Evolutionary conservation across 2,329 filamentous ascomycete species (phyloP), one percentile per base, ranked within the genome.

Genomic region (Epicoccum nigrum): DNA sequence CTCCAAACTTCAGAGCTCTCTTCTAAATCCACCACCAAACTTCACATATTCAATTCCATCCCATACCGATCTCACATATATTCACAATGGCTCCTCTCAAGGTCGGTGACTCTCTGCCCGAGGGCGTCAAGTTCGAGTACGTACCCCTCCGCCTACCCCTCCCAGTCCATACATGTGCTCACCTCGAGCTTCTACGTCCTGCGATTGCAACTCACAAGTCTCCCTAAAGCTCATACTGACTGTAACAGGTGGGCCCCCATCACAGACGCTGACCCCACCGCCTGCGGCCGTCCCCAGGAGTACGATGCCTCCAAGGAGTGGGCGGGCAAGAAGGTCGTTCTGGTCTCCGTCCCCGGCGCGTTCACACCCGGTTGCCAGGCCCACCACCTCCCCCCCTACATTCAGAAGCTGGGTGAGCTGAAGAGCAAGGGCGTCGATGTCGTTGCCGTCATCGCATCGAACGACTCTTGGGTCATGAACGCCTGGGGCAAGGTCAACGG

Each of bases 401-500:
- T 93, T 65, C 76, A 83, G 74, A 87, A 90, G 73, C 77, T 87
- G 62, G 79, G 83, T 45, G 80, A 87, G 69, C 81, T 95, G 75
- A 86, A 86, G 78, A 78, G 79, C 70, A 93, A 93, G 82, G 90
- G 89, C 65, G 88, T 95, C 62, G 91, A 96, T 75, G 76, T 88
- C 58, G 84, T 96, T 67, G 83, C 90, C 62, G 85, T 94, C 69
- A 87, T 95, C 68, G 89, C 90, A 54, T 87, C 80, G 80, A 96
- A 96, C 77, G 92, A 96, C 76, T 80, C 86, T 59, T 95, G 82
- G 71, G 91, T 96, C 74, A 93, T 93, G 89, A 87, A 85, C 65
- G 90, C 89, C 46, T 94, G 90, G 90, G 88, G 86, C 77, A 96
- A 96, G 83, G 90, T 91, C 69, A 93, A 95, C 77, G 81, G 82